These are phyloP conservation scores for Adansonia grandidieri DNA, from an alignment of 441 rosid species.

Conservation along the genomic window DNA sequence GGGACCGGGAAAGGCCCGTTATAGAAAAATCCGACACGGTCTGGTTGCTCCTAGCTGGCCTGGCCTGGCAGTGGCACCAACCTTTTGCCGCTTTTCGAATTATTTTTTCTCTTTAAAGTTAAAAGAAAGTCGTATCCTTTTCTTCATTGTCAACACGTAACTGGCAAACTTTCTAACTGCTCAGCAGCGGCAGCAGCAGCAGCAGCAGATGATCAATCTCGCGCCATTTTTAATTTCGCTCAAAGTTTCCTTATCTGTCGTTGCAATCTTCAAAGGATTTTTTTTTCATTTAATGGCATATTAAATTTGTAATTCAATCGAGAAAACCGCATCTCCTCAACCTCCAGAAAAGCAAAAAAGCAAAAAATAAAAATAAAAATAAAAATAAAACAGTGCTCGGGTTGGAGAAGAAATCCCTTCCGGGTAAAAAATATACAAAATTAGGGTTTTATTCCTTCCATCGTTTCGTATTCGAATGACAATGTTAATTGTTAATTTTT, in stretches of 20 bases:
- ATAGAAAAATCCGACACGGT: neutral
- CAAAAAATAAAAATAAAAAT: too few species aligned
- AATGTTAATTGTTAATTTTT: slow-evolving; percentile 21
- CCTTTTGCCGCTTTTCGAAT: neutral
- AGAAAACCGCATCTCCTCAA: neutral
- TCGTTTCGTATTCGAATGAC: neutral
- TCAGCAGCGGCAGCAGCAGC: neutral
- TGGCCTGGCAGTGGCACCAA: neutral
- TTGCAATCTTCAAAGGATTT: too few species aligned
- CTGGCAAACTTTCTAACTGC: neutral
- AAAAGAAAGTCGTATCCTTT: neutral
- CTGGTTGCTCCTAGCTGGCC: neutral
- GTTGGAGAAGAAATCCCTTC: slow-evolving; percentile 67
- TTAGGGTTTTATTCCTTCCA: slow-evolving; percentile 14
- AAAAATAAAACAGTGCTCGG: slow-evolving; percentile 45
- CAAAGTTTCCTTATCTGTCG: neutral
- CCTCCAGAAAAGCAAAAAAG: neutral
- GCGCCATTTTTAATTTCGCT: slow-evolving; percentile 12
- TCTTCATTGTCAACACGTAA: neutral
- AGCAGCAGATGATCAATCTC: neutral
- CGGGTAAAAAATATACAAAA: slow-evolving; percentile 41
- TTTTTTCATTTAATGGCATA: neutral
- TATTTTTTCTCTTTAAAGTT: neutral
- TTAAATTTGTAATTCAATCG: neutral
- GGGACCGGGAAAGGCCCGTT: neutral